Base-by-base conservation (phyloP, 2,329 filamentous ascomycete species). In the Cordyceps cicadae region DNA sequence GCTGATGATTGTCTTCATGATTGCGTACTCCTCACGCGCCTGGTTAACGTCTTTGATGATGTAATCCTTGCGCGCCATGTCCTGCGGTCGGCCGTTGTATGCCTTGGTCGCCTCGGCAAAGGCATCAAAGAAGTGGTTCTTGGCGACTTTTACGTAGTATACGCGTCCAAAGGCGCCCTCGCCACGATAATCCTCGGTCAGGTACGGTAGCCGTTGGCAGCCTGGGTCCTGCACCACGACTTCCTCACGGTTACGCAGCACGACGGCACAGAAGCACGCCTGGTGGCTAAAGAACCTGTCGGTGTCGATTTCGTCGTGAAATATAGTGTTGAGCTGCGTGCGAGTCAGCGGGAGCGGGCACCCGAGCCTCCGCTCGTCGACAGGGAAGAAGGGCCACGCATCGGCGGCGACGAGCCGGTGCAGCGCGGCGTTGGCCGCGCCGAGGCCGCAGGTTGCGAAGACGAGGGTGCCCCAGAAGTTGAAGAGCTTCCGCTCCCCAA, bases 1-100 rank as follows among this genome's bases (percentile, higher is more conserved):
- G 11, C 62, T 65, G 8, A 75, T 8, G 5, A 45, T 74, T 46
- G 67, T 67, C 41, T 70, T 67, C 67, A 75, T 68, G 41, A 70
- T 70, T 15, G 72, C 64, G 21, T 68, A 65, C 59, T 76, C 73
- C 7, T 68, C 66, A 50, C 65, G 64, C 12, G 64, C 67, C 3
- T 64, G 59, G 14, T 62, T 63, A 19, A 67, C 64, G 29, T 61
- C 64, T 24, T 60, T 67, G 14, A 70, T 65, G 17, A 70, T 65
- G 60, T 72, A 75, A 56, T 76, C 74, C 53, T 76, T 76, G 26
- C 74, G 70, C 1, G 74, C 73, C 43, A 74, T 67, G 58, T 58
- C 59, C 26, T 61, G 63, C 4, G 65, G 66, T 46, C 67, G 60
- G 4, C 58, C 63, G 53, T 67, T 68, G 49, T 65, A 63, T 1